Evolutionary conservation across 179 eudicot genomes (phyloP), one percentile per base, ranked within the genome.

Genomic region (Spinacia oleracea): DNA sequence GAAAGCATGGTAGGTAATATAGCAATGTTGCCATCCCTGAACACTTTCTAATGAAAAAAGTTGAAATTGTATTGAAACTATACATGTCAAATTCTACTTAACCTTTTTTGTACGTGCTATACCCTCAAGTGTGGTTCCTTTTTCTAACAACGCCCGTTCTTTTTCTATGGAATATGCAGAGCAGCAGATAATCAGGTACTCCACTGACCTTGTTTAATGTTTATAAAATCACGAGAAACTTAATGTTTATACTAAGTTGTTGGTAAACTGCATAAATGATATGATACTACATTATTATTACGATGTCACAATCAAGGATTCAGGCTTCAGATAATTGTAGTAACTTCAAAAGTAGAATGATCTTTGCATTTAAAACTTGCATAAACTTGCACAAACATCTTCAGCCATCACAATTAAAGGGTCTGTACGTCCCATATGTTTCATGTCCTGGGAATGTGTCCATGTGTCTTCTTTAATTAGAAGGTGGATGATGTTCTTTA

Each of bases 141-240:
- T 32, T 45, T 25, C 75, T 82, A 78, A 82, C 64, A 27, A 45
- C n/a, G 15, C 14, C 72, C 56, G 50, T 80, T 27, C 32, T 70
- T 83, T 23, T 79, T 46, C 58, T 12, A n/a, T 77, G 76, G 32
- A 65, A 40, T 58, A 35, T 81, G 79, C 92, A 89, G 92, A 86
- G 92, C 90, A 68, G 88, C 86, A n/a, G 92, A 89, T 82, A 85
- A 85, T 75, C 90, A 89, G 90, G 92, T 89, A 83, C 53, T 6
- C 76, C 31, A 51, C 50, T 50, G 64, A 42, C 35, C 46, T 32
- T 70, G 16, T 67, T 43, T 32, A 63, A 23, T 27, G 15, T 18
- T n/a, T n/a, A n/a, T 48, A 55, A 56, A 9, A 53, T 11, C 46
- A 50, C 7, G 15, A 73, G 2, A 51, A 56, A 58, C 34, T 25